Evolutionary conservation across 768 basidiomycete species (phyloP).

Genomic region (Auricularia cornea): DNA sequence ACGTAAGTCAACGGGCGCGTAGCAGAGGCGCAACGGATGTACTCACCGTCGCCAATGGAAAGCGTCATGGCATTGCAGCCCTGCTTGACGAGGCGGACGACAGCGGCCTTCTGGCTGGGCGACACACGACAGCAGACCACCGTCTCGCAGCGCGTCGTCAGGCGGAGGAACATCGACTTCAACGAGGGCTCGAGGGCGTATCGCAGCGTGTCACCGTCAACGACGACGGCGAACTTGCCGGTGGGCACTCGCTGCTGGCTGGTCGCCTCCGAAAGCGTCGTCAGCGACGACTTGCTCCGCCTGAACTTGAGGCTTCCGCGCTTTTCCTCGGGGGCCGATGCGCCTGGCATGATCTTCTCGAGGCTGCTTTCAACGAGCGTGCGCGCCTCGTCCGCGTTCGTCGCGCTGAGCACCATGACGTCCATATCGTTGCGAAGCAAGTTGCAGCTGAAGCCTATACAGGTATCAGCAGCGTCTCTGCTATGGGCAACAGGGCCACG

Average conservation of each 20-base stretch:
- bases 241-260: slow-evolving; percentile 30
- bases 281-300: slow-evolving; percentile 41
- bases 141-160: slow-evolving; percentile 94
- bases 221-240: slow-evolving; percentile 86
- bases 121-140: slow-evolving; percentile 99
- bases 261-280: neutral
- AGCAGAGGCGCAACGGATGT: slow-evolving; percentile 99
- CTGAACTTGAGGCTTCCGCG: neutral
- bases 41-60: slow-evolving; percentile 94
- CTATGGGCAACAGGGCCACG: slow-evolving; percentile 21
- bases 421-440: slow-evolving; percentile 92
- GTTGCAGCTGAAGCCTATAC: slow-evolving; percentile 82
- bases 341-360: slow-evolving; percentile 63
- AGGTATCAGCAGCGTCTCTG: slow-evolving; percentile 1
- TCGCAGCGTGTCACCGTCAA: slow-evolving; percentile 88
- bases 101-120: slow-evolving; percentile 93
- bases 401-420: slow-evolving; percentile 91
- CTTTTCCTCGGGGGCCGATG: neutral
- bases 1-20: slow-evolving; percentile 32
- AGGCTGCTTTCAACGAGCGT: slow-evolving; percentile 84
- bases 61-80: slow-evolving; percentile 93
- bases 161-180: slow-evolving; percentile 80
- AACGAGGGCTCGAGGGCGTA: slow-evolving; percentile 70
- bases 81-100: slow-evolving; percentile 89
- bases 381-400: slow-evolving; percentile 62